A percentile compares a stretch with the other conserved stretches of the same genome.
phyloP scores from a whole-genome alignment of 129 eudicot species.

The Glebionis coronaria region DNA sequence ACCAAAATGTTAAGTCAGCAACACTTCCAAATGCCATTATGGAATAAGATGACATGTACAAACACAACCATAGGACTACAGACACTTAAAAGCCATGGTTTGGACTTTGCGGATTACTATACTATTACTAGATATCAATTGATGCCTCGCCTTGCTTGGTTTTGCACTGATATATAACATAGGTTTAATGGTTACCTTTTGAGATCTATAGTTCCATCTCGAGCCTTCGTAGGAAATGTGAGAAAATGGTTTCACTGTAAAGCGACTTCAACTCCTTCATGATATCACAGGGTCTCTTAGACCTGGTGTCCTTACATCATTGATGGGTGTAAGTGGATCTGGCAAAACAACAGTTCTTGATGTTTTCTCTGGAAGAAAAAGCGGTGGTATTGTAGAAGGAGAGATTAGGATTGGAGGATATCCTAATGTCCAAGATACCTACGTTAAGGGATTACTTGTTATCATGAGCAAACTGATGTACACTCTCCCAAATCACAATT shows the following conservation, averaged over 20 bases:
- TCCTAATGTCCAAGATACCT: constrained; percentile 75
- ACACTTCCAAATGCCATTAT: too few species aligned
- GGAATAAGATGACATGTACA: too few species aligned
- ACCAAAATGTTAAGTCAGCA: too few species aligned
- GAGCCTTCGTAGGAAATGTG: constrained; percentile 79
- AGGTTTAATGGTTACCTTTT: constrained; percentile 45
- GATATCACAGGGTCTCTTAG: too few species aligned
- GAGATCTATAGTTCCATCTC: constrained; percentile 66
- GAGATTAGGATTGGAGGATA: constrained; percentile 62
- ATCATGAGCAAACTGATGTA: constrained; percentile 81
- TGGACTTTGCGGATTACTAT: not conserved
- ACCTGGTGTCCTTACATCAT: too few species aligned
- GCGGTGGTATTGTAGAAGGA: constrained; percentile 61
- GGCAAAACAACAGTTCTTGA: constrained; percentile 93
- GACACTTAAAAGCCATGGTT: constrained; percentile 1
- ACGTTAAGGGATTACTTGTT: constrained; percentile 72
- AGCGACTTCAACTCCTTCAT: too few species aligned
- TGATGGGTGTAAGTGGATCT: constrained; percentile 91
- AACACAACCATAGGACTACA: too few species aligned
- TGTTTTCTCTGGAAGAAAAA: constrained; percentile 84
- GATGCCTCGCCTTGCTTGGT: constrained; percentile 7
- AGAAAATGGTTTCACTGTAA: constrained; percentile 53
- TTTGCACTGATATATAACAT: constrained; percentile 4
- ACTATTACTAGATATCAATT: constrained; percentile 13
- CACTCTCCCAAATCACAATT: constrained; percentile 83